A percentile compares a stretch with the other conserved stretches of the same genome.
Conservation (phyloP, 139 green algal species). For the Spirogloea muscicola region DNA sequence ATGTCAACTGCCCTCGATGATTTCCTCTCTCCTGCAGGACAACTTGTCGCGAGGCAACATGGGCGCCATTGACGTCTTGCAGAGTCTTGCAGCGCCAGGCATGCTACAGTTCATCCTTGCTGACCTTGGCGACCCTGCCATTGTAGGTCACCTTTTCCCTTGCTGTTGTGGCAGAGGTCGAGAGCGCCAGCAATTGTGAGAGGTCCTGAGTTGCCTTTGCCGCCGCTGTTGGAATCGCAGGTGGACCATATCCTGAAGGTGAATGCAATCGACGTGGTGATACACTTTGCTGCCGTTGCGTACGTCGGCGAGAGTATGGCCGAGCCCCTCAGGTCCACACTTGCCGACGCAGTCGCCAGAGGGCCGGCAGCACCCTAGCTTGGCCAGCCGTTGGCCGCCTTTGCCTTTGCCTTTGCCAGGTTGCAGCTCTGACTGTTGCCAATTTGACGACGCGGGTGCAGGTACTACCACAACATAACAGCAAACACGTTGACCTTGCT, state of each 20-base stretch:
- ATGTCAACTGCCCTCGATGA: no score
- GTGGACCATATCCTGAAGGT: constrained; percentile 43
- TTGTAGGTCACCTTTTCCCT: no score
- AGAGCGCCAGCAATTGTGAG: no score
- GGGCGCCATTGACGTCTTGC: constrained; percentile 57
- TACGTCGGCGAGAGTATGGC: constrained; percentile 64
- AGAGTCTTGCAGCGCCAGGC: neutral
- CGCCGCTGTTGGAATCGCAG: constrained; percentile 21
- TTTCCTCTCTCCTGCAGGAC: constrained; percentile 45
- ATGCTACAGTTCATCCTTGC: constrained; percentile 50
- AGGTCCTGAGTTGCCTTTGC: no score
- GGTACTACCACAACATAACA: constrained; percentile 77
- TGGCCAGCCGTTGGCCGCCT: neutral
- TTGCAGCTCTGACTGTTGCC: neutral
- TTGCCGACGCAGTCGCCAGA: neutral
- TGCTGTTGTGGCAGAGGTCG: no score
- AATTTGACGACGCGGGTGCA: constrained; percentile 39
- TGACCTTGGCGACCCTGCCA: constrained; percentile 60
- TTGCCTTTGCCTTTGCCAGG: neutral
- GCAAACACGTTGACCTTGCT: constrained; percentile 66
- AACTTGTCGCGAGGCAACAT: constrained; percentile 68
- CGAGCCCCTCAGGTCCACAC: constrained; percentile 44
- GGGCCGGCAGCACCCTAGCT: neutral
- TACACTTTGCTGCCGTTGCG: constrained; percentile 74
- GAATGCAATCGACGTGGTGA: constrained; percentile 56